Conservation (phyloP, 768 basidiomycete genomes). For the Collybia sp. region DNA sequence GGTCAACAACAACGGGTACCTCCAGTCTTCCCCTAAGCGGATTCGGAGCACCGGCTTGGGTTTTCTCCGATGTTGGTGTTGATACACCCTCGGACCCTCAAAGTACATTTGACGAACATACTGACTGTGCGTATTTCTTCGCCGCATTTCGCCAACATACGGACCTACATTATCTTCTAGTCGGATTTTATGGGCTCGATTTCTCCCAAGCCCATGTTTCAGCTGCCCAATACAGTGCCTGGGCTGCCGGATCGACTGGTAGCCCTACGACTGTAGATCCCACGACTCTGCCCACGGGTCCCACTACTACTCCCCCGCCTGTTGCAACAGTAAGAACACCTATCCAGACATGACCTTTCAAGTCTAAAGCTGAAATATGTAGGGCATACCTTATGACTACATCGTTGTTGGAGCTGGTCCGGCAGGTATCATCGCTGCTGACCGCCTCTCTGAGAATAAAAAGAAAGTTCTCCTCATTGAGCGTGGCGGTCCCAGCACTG, state of each 20-base stretch:
- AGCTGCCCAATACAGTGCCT: conserved; percentile 39
- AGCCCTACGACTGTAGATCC: conserved; percentile 17
- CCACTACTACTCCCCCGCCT: conserved; percentile 29
- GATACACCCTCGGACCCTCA: conserved; percentile 44
- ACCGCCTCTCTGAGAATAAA: conserved; percentile 54
- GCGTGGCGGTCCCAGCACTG: conserved; percentile 59
- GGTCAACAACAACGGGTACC: conserved; percentile 30
- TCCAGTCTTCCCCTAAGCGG: conserved; percentile 29
- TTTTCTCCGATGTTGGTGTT: conserved; percentile 35
- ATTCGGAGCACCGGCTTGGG: conserved; percentile 49
- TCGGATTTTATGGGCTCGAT: conserved; percentile 56
- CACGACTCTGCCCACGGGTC: conserved; percentile 3
- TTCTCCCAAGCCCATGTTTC: conserved; percentile 43
- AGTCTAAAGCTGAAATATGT: neutral
- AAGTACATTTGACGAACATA: conserved; percentile 51
- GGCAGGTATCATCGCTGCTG: conserved; percentile 54
- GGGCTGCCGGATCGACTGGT: conserved; percentile 45
- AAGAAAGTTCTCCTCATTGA: conserved; percentile 62
- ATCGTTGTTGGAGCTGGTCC: conserved; percentile 56
- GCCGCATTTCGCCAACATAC: neutral
- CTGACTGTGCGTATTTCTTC: conserved; percentile 40
- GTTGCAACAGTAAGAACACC: conserved; percentile 24
- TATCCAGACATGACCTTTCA: conserved; percentile 3
- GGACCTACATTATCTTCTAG: conserved; percentile 19
- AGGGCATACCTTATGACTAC: conserved; percentile 47